phyloP scores from a whole-genome alignment of 1,139 yeast species.

The Kodamaea sp. region DNA sequence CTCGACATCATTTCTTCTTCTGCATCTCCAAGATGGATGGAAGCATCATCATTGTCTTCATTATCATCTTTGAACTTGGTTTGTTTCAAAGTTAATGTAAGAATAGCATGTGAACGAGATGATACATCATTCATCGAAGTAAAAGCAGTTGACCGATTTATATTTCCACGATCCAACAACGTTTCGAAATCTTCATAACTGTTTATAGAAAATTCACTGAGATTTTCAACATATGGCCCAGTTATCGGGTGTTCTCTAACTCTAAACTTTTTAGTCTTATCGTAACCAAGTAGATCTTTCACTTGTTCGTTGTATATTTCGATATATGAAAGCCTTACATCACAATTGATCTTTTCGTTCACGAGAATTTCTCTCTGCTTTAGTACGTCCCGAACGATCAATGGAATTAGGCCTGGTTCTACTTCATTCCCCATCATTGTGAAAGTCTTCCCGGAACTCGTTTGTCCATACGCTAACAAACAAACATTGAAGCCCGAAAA shows the following conservation, averaged over 20 bases:
- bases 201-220: constrained; percentile 47
- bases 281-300: constrained; percentile 46
- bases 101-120: constrained; percentile 75
- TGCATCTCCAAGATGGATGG: constrained; percentile 42
- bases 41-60: constrained; percentile 9
- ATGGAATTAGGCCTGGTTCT: constrained; percentile 60
- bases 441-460: constrained; percentile 68
- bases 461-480: constrained; percentile 75
- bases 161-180: constrained; percentile 46
- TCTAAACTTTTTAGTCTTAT: constrained; percentile 30
- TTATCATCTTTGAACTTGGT: constrained; percentile 31
- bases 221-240: constrained; percentile 70
- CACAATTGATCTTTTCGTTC: constrained; percentile 43
- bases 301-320: constrained; percentile 76
- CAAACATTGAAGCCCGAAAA: constrained; percentile 72
- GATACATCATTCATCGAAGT: constrained; percentile 69
- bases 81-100: constrained; percentile 60
- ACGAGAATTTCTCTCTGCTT: constrained; percentile 37
- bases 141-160: constrained; percentile 59
- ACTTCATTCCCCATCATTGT: constrained; percentile 64
- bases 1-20: constrained; percentile 55
- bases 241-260: constrained; percentile 59
- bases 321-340: constrained; percentile 57
- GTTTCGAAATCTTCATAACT: constrained; percentile 41
- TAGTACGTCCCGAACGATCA: constrained; percentile 54